Base-by-base conservation (phyloP, 2,329 filamentous ascomycete genomes). In the Magnaporthiopsis incrustans region DNA sequence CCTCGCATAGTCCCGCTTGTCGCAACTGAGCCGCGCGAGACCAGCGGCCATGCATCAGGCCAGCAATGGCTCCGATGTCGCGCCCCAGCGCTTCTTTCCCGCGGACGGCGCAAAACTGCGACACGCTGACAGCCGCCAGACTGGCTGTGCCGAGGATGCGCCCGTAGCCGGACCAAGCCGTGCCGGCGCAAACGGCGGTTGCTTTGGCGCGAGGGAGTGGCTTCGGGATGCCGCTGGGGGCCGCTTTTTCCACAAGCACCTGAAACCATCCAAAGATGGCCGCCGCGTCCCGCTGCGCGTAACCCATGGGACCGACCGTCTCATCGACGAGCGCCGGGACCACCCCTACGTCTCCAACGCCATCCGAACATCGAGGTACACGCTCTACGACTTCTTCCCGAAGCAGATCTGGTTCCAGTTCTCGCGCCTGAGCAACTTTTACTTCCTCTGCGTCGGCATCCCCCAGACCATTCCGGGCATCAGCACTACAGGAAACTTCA, bases 381-480 rank as follows among this genome's bases (percentile, higher is more conserved):
- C 88, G 26, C 75, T 91, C 2, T 92, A 88, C 82, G 90, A 93
- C 73, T 96, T 96, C 73, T 75, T 96, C 18, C 92, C 92, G 3
- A 90, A 91, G 67, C 92, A 96, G 73, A 74, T 96, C 22, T 82
- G 93, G 66, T 92, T 92, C 64, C 92, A 96, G 71, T 95, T 95
- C 72, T 90, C 90, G 10, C 90, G 94, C 66, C 77, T 96, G 60
- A 90, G 90, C 68, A 96, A 96, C 75, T 95, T 96, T 71, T 85
- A 96, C 75, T 96, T 96, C 74, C 81, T 96, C 64, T 88, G 90
- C 69, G 86, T 96, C 67, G 90, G 91, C 58, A 87, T 96, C 66
- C 82, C 94, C 61, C 92, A 96, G 75, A 91, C 91, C 77, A 90
- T 92, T 71, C 89, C 89, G 6, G 88, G 86, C 22, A 77, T 92